phyloP scores from a whole-genome alignment of 73 alveolate species.

The Tetrahymena thermophila region DNA sequence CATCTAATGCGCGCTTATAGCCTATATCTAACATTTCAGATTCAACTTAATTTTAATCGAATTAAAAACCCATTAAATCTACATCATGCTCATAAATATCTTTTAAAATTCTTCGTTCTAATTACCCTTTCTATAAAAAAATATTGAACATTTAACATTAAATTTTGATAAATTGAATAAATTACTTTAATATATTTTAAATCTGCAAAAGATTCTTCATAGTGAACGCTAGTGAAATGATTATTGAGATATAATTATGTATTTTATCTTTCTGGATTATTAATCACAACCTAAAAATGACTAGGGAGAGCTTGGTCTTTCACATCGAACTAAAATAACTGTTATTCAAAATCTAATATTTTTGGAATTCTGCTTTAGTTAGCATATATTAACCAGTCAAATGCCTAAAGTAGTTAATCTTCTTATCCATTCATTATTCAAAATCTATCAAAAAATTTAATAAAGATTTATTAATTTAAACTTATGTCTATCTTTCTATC shows the following conservation, averaged over 20 bases:
- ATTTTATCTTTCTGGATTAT: background rate
- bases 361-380: background rate
- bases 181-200: background rate
- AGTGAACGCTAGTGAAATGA: background rate
- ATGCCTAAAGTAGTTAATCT: background rate
- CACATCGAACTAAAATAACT: background rate
- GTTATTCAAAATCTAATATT: background rate
- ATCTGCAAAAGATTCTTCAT: background rate
- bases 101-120: background rate
- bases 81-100: background rate
- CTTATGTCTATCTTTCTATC: background rate
- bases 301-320: background rate
- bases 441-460: background rate
- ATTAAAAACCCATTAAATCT: background rate
- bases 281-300: background rate
- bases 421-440: background rate
- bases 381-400: background rate
- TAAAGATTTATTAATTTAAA: too few relatives aligned
- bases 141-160: background rate
- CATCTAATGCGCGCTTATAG: background rate
- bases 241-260: background rate
- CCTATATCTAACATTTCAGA: background rate
- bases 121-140: background rate
- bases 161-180: background rate
- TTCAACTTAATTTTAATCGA: background rate